phyloP scores from a whole-genome alignment of 2,329 filamentous ascomycete genomes.

The Talaromyces sp. region DNA sequence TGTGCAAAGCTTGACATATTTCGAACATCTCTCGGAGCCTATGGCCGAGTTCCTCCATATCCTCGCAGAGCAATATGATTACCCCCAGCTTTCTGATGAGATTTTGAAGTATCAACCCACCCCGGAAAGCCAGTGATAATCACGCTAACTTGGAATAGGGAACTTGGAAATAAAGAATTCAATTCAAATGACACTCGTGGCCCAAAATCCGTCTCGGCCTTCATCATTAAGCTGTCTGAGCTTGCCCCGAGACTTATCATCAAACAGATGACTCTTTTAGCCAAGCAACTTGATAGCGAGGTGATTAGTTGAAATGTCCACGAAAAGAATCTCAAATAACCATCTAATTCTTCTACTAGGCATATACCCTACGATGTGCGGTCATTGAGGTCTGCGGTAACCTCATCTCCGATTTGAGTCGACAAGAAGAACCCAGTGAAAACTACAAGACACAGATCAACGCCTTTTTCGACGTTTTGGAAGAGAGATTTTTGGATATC shows the following conservation, averaged over 20 bases:
- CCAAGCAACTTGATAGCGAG: slow-evolving; percentile 94
- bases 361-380: slow-evolving; percentile 89
- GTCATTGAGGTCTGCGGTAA: slow-evolving; percentile 98
- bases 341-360: slow-evolving; percentile 58
- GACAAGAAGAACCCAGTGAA: slow-evolving; percentile 86
- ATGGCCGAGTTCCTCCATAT: slow-evolving; percentile 99
- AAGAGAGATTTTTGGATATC: slow-evolving; percentile 93
- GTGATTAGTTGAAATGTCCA: slow-evolving; percentile 48
- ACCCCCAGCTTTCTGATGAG: slow-evolving; percentile 91
- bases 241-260: slow-evolving; percentile 88
- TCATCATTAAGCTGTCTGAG: slow-evolving; percentile 91
- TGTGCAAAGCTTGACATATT: slow-evolving; percentile 96
- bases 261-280: slow-evolving; percentile 94
- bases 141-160: slow-evolving; percentile 51
- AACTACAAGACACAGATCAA: slow-evolving; percentile 94
- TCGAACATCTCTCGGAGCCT: slow-evolving; percentile 96
- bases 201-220: slow-evolving; percentile 93
- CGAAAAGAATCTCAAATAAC: slow-evolving; percentile 14
- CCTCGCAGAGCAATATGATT: slow-evolving; percentile 94
- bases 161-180: slow-evolving; percentile 97
- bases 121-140: not conserved
- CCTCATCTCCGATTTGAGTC: slow-evolving; percentile 86
- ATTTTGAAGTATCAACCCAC: slow-evolving; percentile 62
- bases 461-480: slow-evolving; percentile 93
- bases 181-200: slow-evolving; percentile 94